These are phyloP conservation scores for Leccinum broughii DNA, from an alignment of 768 basidiomycete genomes.

Conservation along the genomic window DNA sequence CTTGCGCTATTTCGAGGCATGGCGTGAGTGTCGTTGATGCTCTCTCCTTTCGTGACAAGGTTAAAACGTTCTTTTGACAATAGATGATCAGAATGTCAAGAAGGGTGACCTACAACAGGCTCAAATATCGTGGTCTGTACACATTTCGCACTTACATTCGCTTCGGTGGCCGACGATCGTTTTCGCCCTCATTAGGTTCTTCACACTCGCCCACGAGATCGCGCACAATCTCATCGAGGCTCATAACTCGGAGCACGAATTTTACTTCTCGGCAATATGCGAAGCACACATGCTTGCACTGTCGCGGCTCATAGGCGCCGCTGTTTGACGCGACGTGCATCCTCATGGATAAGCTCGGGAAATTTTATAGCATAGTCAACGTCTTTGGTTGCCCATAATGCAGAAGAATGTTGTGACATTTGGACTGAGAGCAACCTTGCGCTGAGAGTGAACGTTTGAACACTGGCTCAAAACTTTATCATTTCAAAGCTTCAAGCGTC, in stretches of 20 bases:
- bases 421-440: neutral
- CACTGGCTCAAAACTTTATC: neutral
- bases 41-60: neutral
- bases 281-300: conserved; percentile 59
- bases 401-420: neutral
- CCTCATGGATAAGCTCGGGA: neutral
- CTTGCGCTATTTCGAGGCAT: conserved; percentile 78
- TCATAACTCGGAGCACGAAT: conserved; percentile 92
- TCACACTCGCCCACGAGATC: conserved; percentile 89
- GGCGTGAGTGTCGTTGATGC: conserved; percentile 61
- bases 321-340: neutral
- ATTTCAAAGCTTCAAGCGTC: neutral
- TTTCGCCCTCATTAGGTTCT: conserved; percentile 53
- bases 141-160: neutral
- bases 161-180: neutral
- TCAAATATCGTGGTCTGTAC: conserved; percentile 72
- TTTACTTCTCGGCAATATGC: conserved; percentile 90
- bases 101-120: conserved; percentile 57
- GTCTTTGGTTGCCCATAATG: neutral
- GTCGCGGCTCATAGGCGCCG: conserved; percentile 31
- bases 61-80: conserved; percentile 2
- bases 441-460: neutral
- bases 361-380: neutral
- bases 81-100: conserved; percentile 72
- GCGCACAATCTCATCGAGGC: conserved; percentile 86